Percentiles rank a stretch among this genome's conserved stretches.
phyloP scores from a whole-genome alignment of 208 protist genomes.

The Endotrypanum monterogeii region DNA sequence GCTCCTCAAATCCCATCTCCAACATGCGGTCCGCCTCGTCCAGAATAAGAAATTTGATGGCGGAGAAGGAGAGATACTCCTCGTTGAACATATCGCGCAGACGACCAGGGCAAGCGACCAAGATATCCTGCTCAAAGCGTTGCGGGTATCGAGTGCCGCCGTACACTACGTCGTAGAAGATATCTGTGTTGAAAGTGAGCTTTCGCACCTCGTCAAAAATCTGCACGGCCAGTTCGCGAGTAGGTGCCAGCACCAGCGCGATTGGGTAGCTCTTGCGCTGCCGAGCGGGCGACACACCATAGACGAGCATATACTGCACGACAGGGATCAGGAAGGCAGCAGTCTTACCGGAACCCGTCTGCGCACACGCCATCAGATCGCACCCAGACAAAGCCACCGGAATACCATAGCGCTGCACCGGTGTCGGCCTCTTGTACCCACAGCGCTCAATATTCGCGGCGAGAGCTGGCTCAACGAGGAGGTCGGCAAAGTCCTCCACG shows the following conservation, averaged over 20 bases:
- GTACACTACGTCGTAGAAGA: conserved; percentile 96
- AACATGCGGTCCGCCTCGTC: conserved; percentile 99
- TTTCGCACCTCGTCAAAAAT: conserved; percentile 97
- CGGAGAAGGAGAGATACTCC: conserved; percentile 76
- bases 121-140: conserved; percentile 96
- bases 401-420: conserved; percentile 98
- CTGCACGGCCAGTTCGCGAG: conserved; percentile 95
- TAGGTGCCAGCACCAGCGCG: conserved; percentile 95
- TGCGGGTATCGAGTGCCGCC: conserved; percentile 94
- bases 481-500: conserved; percentile 84
- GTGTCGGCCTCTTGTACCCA: conserved; percentile 96
- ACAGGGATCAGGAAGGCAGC: conserved; percentile 98
- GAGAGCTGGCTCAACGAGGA: conserved; percentile 86
- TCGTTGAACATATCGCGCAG: conserved; percentile 90
- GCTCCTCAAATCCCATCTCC: conserved; percentile 99
- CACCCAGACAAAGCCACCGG: conserved; percentile 91
- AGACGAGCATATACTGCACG: conserved; percentile 94
- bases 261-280: conserved; percentile 64
- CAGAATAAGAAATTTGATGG: conserved; percentile 95
- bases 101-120: conserved; percentile 91
- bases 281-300: conserved; percentile 70
- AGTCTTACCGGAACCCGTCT: conserved; percentile 99
- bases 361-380: conserved; percentile 98
- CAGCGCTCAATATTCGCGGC: conserved; percentile 94
- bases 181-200: conserved; percentile 94